phyloP scores from a whole-genome alignment of 2,329 filamentous ascomycete genomes.

The Penicillium fuscoglaucum region DNA sequence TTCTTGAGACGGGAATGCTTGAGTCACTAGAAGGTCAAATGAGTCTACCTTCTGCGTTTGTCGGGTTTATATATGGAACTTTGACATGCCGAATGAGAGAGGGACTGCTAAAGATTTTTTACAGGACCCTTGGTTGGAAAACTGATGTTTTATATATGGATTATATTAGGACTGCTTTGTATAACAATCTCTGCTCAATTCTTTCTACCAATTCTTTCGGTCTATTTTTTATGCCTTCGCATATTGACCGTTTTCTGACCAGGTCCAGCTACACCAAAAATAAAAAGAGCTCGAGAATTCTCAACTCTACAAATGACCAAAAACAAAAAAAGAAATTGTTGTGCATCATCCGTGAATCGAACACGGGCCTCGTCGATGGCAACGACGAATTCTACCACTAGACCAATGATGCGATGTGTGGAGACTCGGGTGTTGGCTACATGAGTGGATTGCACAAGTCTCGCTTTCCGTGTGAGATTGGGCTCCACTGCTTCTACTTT shows the following conservation, averaged over 20 bases:
- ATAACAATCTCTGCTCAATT: not conserved
- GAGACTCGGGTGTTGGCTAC: not conserved
- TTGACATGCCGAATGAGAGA: slow-evolving; percentile 33
- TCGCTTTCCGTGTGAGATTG: no score
- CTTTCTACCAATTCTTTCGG: not conserved
- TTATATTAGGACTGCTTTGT: not conserved
- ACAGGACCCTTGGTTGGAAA: slow-evolving; percentile 37
- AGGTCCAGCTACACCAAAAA: no score
- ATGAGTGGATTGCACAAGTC: not conserved
- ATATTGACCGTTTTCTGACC: not conserved
- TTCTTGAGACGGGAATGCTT: no score
- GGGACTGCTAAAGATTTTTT: slow-evolving; percentile 39
- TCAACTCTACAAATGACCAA: not conserved
- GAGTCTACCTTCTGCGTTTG: no score
- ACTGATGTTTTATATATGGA: not conserved
- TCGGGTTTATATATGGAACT: no score
- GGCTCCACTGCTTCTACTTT: not conserved
- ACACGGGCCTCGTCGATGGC: slow-evolving; percentile 49
- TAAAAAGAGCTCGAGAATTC: not conserved
- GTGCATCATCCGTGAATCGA: slow-evolving; percentile 50
- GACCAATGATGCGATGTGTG: slow-evolving; percentile 40
- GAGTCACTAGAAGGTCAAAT: no score
- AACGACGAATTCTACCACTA: slow-evolving; percentile 44
- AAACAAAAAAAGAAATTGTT: slow-evolving; percentile 15
- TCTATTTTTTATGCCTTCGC: not conserved